These are phyloP conservation scores for Colletotrichum orchidophilum DNA, from an alignment of 2,329 filamentous ascomycete genomes.

Conservation along the genomic window DNA sequence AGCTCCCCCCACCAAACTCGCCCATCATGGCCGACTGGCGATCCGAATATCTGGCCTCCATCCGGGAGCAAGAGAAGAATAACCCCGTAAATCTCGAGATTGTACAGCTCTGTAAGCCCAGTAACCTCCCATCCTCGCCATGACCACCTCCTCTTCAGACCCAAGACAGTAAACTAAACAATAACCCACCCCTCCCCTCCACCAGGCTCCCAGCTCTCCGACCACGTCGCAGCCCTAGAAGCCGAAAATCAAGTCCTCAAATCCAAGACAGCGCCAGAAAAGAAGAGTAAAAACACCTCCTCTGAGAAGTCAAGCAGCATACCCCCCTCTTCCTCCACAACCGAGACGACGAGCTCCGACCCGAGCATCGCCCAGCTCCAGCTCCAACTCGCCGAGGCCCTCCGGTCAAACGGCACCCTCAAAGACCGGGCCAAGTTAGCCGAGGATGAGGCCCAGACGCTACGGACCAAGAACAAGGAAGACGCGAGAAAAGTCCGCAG, in stretches of 20 bases:
- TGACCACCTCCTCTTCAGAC: not conserved
- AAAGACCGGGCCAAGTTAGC: conserved; percentile 70
- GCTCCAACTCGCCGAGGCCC: conserved; percentile 78
- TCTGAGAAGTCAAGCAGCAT: conserved; percentile 30
- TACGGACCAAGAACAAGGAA: conserved; percentile 68
- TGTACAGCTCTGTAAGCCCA: conserved; percentile 78
- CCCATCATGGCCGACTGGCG: conserved; percentile 73
- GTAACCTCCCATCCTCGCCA: no score
- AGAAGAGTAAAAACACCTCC: conserved; percentile 32
- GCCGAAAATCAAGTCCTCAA: conserved; percentile 61
- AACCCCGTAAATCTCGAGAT: conserved; percentile 69
- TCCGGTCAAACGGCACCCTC: conserved; percentile 76
- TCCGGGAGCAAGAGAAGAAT: conserved; percentile 78
- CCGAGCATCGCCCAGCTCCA: conserved; percentile 61
- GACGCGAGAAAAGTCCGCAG: conserved; percentile 70
- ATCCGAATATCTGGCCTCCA: conserved; percentile 80
- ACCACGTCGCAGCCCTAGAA: conserved; percentile 72
- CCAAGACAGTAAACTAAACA: not conserved
- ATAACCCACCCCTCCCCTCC: conserved; percentile 8
- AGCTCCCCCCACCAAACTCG: not conserved
- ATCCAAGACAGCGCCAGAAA: conserved; percentile 39
- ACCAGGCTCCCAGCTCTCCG: conserved; percentile 71
- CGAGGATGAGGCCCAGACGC: conserved; percentile 69
- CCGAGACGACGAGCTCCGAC: conserved; percentile 39
- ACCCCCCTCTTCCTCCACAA: not conserved